Evolutionary conservation across 768 basidiomycete species (phyloP).

Genomic region (Naganishia onofrii): DNA sequence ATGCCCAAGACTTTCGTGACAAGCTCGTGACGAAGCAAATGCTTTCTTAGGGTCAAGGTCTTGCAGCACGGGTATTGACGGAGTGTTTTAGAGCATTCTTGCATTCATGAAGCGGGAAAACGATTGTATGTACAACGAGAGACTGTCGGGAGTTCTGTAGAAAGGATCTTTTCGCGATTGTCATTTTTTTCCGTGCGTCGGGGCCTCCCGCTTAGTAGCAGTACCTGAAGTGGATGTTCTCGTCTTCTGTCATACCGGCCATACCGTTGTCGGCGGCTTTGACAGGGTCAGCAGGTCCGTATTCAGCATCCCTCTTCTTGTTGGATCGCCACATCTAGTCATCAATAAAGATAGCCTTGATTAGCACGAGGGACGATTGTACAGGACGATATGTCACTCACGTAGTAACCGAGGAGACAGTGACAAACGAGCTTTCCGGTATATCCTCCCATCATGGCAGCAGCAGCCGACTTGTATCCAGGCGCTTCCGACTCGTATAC

Average conservation of each 20-base stretch:
- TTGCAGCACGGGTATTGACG: no score
- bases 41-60: no score
- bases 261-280: slow-evolving; percentile 50
- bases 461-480: slow-evolving; percentile 45
- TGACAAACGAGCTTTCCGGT: slow-evolving; percentile 44
- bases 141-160: no score
- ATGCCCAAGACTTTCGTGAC: no score
- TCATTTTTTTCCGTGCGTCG: no score
- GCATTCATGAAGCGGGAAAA: no score
- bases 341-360: background rate
- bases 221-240: slow-evolving; percentile 28
- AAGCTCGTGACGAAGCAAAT: no score
- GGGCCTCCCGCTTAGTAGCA: background rate
- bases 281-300: slow-evolving; percentile 46
- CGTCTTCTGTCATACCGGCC: slow-evolving; percentile 50
- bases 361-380: no score
- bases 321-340: slow-evolving; percentile 45
- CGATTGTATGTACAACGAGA: no score
- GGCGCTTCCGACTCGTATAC: slow-evolving; percentile 42
- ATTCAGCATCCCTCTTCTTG: slow-evolving; percentile 43
- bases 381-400: slow-evolving; percentile 18
- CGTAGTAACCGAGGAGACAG: slow-evolving; percentile 38
- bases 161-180: no score
- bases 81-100: no score
- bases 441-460: slow-evolving; percentile 47